Evolutionary conservation across 1,139 yeast species (phyloP).

Genomic region (Hyphopichia burtonii): DNA sequence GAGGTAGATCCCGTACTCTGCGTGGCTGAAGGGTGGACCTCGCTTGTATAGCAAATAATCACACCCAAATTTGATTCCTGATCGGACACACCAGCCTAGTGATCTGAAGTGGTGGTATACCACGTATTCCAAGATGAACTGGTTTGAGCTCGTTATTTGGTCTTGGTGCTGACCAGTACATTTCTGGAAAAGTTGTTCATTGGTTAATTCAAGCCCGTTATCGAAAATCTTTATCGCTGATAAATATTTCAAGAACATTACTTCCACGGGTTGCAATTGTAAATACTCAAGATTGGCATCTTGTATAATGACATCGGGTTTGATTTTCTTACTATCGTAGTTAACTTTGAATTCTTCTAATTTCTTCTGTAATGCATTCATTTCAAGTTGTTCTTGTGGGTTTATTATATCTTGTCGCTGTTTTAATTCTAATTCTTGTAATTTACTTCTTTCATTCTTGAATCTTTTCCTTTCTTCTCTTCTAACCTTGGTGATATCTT

Average conservation of each 20-base stretch:
- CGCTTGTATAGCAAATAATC: conserved; percentile 77
- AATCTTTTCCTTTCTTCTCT: conserved; percentile 71
- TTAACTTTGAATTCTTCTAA: conserved; percentile 21
- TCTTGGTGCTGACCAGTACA: conserved; percentile 16
- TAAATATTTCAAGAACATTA: conserved; percentile 63
- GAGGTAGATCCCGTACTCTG: conserved; percentile 72
- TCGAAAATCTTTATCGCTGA: conserved; percentile 31
- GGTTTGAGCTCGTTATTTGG: conserved; percentile 24
- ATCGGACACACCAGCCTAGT: conserved; percentile 91
- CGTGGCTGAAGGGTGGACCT: conserved; percentile 96
- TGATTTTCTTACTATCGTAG: conserved; percentile 9
- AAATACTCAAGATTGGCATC: conserved; percentile 51
- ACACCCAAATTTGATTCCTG: conserved; percentile 89
- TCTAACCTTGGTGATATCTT: conserved; percentile 74
- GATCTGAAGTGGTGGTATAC: conserved; percentile 87
- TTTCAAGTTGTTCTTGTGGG: conserved; percentile 25
- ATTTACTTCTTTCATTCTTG: conserved; percentile 52
- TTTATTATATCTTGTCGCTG: conserved; percentile 23
- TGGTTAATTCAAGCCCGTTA: conserved; percentile 9
- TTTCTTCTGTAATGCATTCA: conserved; percentile 25
- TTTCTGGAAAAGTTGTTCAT: conserved; percentile 25
- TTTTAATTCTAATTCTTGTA: conserved; percentile 35
- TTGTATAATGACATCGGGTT: no score
- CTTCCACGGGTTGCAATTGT: conserved; percentile 77
- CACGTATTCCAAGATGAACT: conserved; percentile 56